These are phyloP conservation scores for Sphaerulina populicola DNA, from an alignment of 2,329 filamentous ascomycete species.

Conservation along the genomic window DNA sequence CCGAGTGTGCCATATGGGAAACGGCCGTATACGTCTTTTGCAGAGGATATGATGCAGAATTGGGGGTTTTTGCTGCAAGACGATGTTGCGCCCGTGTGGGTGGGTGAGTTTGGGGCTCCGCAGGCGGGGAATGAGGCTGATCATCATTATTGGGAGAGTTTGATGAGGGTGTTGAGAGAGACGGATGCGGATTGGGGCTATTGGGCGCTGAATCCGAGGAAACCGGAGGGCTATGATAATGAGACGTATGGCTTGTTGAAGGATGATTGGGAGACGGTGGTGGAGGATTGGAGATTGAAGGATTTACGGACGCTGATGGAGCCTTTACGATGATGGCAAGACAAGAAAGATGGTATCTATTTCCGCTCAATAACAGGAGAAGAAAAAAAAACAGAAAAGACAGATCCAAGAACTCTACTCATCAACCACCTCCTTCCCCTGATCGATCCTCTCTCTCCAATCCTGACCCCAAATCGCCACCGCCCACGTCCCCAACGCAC, in stretches of 20 bases:
- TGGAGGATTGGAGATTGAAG: conserved; percentile 24
- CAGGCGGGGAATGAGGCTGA: conserved; percentile 48
- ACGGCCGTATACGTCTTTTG: conserved; percentile 55
- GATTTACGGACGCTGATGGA: conserved; percentile 24
- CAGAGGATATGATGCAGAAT: conserved; percentile 53
- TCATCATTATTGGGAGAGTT: conserved; percentile 57
- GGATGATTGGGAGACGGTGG: conserved; percentile 54
- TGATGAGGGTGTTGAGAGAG: conserved; percentile 54
- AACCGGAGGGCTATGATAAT: conserved; percentile 48
- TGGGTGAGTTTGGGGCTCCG: conserved; percentile 59
- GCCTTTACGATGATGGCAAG: not conserved
- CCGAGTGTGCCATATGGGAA: conserved; percentile 52
- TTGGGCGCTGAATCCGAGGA: conserved; percentile 61
- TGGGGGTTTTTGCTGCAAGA: conserved; percentile 57
- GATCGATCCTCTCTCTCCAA: conserved; percentile 22
- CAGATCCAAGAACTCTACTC: not conserved
- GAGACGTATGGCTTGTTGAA: conserved; percentile 56
- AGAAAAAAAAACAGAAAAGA: no score
- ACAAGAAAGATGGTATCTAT: no score
- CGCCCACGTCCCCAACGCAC: conserved; percentile 40
- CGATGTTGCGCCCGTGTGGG: conserved; percentile 55
- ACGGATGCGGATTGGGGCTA: conserved; percentile 49
- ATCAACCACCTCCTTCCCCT: conserved; percentile 11
- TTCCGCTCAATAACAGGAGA: no score
- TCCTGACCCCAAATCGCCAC: conserved; percentile 28